Evolutionary conservation across 2,329 filamentous ascomycete genomes (phyloP), one percentile per base, ranked within the genome.

Genomic region (Magnaporthiopsis rhizophila): DNA sequence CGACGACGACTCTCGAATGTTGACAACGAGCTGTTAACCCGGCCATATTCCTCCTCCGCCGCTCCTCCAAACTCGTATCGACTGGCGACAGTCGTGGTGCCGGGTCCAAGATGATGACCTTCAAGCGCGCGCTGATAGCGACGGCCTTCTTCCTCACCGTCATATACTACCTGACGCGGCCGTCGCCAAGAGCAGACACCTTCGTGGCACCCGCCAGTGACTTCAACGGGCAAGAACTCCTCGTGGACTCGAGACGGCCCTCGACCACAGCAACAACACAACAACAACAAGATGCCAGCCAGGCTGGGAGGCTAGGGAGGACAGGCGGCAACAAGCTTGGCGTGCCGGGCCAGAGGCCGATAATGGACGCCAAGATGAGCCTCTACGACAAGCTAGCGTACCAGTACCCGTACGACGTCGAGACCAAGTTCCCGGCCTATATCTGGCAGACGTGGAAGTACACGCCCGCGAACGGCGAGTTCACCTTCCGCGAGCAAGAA

Each of bases 381-480:
- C 82, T 93, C 63, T 82, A 80, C 81, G 89, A 84, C 79, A 97
- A 95, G 78, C 86, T 99, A 65, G 89, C 88, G 63, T 97, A 96
- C 79, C 90, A 96, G 70, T 98, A 95, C 76, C 92, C 93, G 26
- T 99, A 98, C 81, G 90, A 97, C 72, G 83, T 94, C 67, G 87
- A 92, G 72, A 77, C 82, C 70, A 96, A 94, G 75, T 98, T 98
- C 75, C 95, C 95, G 3, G 93, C 92, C 65, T 98, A 97, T 80
- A 96, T 99, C 73, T 99, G 95, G 95, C 95, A 99, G 81, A 99
- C 95, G 18, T 99, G 95, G 95, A 97, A 96, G 76, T 89, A 86
- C 72, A 90, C 87, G 0, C 93, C 94, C 0, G 84, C 88, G 1
- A 89, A 91, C 28, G 82, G 86, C 62, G 83, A 90, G 67, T 99